Conservation (phyloP, 371 early-diverging fungal genomes). For the Sporodiniella umbellata region DNA sequence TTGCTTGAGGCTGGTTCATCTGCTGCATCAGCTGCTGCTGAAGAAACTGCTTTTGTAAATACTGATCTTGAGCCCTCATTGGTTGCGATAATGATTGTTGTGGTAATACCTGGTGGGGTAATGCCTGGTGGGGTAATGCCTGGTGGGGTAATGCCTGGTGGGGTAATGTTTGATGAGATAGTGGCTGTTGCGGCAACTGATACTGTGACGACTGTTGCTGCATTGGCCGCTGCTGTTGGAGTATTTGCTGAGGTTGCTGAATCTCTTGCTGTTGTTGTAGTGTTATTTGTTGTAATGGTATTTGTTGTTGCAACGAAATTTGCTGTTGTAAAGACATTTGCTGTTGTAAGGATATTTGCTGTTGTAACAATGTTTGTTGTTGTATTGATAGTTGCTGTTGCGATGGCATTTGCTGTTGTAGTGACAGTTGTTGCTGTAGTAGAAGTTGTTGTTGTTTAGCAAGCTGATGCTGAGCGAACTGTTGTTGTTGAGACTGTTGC, state of each 20-base stretch:
- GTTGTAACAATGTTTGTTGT: conserved; percentile 8
- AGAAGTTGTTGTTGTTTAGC: conserved; percentile 16
- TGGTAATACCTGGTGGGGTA: conserved; percentile 9
- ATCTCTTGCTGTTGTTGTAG: conserved; percentile 9
- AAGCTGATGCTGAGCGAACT: conserved; percentile 3
- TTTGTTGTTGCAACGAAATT: conserved; percentile 6
- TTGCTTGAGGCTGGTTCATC: conserved; percentile 2
- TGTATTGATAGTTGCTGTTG: conserved; percentile 4
- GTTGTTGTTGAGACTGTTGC: conserved; percentile 19
- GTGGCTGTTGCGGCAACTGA: conserved; percentile 13
- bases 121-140: conserved; percentile 7
- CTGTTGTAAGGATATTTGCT: conserved; percentile 3
- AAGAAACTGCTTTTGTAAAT: conserved; percentile 8
- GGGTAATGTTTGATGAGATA: conserved; percentile 11
- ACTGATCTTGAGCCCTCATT: neutral
- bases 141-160: conserved; percentile 24
- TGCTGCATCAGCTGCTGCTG: neutral
- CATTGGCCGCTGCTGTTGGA: neutral
- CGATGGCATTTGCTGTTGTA: conserved; percentile 7
- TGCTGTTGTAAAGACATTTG: conserved; percentile 14
- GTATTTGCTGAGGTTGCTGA: no score
- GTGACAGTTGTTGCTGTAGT: no score
- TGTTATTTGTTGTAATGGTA: neutral
- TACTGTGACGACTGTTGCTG: conserved; percentile 9
- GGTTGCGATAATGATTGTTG: conserved; percentile 11